Evolutionary conservation across 164 flowering plant species (phyloP).

Genomic region (Vitis riparia): DNA sequence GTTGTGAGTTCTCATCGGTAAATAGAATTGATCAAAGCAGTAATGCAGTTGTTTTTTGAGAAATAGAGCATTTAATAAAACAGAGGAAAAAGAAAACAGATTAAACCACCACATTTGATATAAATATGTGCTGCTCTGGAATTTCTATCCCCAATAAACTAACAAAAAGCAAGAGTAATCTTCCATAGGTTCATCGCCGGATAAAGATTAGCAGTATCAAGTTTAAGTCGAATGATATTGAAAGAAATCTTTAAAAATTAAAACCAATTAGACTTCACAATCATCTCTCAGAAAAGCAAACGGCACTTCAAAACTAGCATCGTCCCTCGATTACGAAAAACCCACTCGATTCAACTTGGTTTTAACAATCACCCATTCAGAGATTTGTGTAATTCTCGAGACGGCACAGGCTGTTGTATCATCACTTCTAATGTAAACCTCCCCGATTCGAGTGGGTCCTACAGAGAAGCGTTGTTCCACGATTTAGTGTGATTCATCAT

Average conservation of each 20-base stretch:
- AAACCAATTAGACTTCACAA: slow-evolving; percentile 9
- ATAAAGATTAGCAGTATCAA: slow-evolving; percentile 1
- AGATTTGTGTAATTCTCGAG: slow-evolving; percentile 9
- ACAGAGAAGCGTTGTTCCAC: slow-evolving; percentile 38
- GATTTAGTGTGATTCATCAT: slow-evolving; percentile 27
- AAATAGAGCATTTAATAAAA: too few species aligned
- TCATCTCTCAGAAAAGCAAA: slow-evolving; percentile 10
- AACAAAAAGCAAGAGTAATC: too few species aligned
- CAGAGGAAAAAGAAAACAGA: too few species aligned
- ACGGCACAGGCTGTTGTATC: slow-evolving; percentile 17
- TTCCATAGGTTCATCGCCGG: too few species aligned
- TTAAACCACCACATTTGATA: too few species aligned
- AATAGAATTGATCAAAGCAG: too few species aligned
- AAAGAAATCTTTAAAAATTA: neutral
- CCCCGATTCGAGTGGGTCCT: slow-evolving; percentile 30
- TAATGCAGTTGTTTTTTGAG: too few species aligned
- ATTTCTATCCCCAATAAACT: too few species aligned
- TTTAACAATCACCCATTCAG: slow-evolving; percentile 21
- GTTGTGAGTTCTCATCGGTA: too few species aligned
- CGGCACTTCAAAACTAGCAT: slow-evolving; percentile 5
- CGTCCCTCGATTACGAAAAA: neutral
- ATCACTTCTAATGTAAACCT: slow-evolving; percentile 15
- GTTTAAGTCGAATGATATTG: neutral
- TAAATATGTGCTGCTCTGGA: too few species aligned
- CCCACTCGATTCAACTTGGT: slow-evolving; percentile 3